phyloP scores from a whole-genome alignment of 208 protist genomes.

The Trypanosoma mega region DNA sequence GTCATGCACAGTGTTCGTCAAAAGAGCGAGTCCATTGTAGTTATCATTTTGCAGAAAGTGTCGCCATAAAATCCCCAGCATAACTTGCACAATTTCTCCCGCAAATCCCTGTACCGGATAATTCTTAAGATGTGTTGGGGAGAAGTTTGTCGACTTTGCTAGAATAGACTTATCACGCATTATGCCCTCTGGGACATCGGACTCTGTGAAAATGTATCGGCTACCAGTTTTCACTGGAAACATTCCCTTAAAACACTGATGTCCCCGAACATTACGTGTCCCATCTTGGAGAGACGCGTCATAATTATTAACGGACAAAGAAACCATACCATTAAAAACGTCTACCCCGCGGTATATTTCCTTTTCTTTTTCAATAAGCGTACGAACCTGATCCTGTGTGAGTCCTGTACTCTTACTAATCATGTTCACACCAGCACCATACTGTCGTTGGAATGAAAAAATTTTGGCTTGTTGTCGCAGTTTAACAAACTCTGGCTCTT shows the following conservation, averaged over 20 bases:
- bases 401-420: conserved; percentile 91
- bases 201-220: conserved; percentile 90
- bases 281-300: conserved; percentile 87
- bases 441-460: conserved; percentile 94
- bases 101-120: conserved; percentile 94
- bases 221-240: conserved; percentile 90
- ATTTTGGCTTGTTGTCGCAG: conserved; percentile 92
- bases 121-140: conserved; percentile 91
- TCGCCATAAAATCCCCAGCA: conserved; percentile 90
- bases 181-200: conserved; percentile 81
- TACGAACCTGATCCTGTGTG: conserved; percentile 88
- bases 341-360: conserved; percentile 89
- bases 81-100: conserved; percentile 92
- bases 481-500: conserved; percentile 92
- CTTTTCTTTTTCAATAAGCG: conserved; percentile 90
- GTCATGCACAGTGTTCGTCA: conserved; percentile 94
- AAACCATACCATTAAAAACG: conserved; percentile 90
- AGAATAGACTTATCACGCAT: conserved; percentile 40
- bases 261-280: conserved; percentile 77
- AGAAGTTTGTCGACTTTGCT: conserved; percentile 91
- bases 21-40: conserved; percentile 87
- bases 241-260: conserved; percentile 92
- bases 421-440: conserved; percentile 91
- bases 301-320: conserved; percentile 87
- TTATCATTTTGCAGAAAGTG: conserved; percentile 85